These are phyloP conservation scores for Saccharomycopsis hybrid DNA, from an alignment of 1,139 yeast genomes.

Conservation along the genomic window DNA sequence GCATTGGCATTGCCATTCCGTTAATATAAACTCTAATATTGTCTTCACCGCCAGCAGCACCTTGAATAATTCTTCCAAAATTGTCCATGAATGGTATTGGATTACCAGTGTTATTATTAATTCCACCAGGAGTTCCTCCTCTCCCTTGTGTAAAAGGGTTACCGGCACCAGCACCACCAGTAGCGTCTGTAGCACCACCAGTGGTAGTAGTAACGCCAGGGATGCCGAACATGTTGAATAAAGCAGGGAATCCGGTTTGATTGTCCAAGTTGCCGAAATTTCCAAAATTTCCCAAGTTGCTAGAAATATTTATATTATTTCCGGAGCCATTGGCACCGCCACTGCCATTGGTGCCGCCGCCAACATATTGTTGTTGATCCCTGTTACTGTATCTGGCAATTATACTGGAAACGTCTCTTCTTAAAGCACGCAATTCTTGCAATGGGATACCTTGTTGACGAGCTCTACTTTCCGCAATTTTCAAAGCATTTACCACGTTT, in stretches of 20 bases:
- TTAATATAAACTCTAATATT: neutral
- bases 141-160: neutral
- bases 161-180: neutral
- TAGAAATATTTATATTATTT: no score
- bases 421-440: slow-evolving; percentile 4
- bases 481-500: slow-evolving; percentile 7
- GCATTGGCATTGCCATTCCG: neutral
- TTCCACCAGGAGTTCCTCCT: no score
- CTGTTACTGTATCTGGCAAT: neutral
- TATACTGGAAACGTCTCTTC: slow-evolving; percentile 8
- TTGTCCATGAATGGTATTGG: neutral
- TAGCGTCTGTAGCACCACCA: neutral
- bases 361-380: neutral
- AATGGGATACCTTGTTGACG: slow-evolving; percentile 17
- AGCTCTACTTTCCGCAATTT: slow-evolving; percentile 16
- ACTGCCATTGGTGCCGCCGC: neutral
- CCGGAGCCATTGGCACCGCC: neutral
- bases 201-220: no score
- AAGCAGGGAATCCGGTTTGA: no score
- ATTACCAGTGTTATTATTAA: neutral
- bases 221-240: no score
- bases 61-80: neutral
- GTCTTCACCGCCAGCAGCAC: neutral
- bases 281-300: no score
- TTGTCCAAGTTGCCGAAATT: no score